Conservation (phyloP, 768 basidiomycete species). For the Astraeus odoratus region DNA sequence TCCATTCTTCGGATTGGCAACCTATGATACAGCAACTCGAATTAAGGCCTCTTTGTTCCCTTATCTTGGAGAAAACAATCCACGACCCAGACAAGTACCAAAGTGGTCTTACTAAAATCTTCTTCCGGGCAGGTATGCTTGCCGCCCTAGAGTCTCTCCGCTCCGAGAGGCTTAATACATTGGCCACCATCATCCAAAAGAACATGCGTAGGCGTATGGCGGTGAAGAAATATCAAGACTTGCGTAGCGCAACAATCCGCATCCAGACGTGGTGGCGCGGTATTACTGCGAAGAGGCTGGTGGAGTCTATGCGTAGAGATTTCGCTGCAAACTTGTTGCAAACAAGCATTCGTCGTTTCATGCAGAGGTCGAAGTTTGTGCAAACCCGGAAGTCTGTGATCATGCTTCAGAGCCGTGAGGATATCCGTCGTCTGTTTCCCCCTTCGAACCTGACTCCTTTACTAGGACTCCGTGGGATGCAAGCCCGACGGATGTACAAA, state of each 20-base stretch:
- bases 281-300: slow-evolving; percentile 67
- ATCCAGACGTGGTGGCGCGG: slow-evolving; percentile 96
- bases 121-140: slow-evolving; percentile 99
- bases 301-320: slow-evolving; percentile 64
- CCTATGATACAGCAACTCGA: slow-evolving; percentile 79
- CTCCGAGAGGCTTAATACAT: slow-evolving; percentile 76
- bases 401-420: slow-evolving; percentile 82
- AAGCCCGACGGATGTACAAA: slow-evolving; percentile 53
- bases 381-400: slow-evolving; percentile 56
- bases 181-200: slow-evolving; percentile 97
- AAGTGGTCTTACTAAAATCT: slow-evolving; percentile 94
- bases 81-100: slow-evolving; percentile 96
- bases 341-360: slow-evolving; percentile 56
- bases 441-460: slow-evolving; percentile 6
- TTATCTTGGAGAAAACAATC: slow-evolving; percentile 81
- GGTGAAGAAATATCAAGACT: slow-evolving; percentile 65
- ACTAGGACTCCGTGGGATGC: slow-evolving; percentile 68
- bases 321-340: slow-evolving; percentile 75
- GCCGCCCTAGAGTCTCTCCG: slow-evolving; percentile 90
- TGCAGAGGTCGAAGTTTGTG: slow-evolving; percentile 68
- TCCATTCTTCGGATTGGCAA: slow-evolving; percentile 80
- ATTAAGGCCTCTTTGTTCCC: slow-evolving; percentile 71
- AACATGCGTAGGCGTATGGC: slow-evolving; percentile 88
- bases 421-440: slow-evolving; percentile 14
- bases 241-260: slow-evolving; percentile 68